These are phyloP conservation scores for Posidonia oceanica DNA, from an alignment of 116 monocot species.

Conservation along the genomic window DNA sequence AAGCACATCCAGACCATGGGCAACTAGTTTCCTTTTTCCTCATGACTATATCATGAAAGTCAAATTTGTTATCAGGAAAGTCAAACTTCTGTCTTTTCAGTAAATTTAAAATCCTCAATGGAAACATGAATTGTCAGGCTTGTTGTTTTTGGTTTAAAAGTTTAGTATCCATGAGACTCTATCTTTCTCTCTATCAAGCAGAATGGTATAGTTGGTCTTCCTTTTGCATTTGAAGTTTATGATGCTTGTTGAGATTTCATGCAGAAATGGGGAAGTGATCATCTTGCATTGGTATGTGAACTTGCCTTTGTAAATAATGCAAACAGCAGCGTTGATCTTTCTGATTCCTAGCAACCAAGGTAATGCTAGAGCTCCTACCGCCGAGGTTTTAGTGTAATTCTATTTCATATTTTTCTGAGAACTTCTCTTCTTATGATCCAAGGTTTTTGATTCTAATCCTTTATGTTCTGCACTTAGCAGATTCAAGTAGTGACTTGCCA, in stretches of 20 bases:
- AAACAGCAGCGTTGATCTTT: neutral
- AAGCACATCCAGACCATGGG: neutral
- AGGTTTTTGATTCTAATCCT: no score
- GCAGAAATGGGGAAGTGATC: conserved; percentile 72
- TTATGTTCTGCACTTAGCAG: no score
- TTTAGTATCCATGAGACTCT: no score
- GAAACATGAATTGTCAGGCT: no score
- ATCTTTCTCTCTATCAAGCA: no score
- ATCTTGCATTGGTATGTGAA: conserved; percentile 53
- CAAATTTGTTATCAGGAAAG: neutral
- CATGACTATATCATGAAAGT: neutral
- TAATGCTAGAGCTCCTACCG: no score
- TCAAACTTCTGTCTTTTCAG: neutral
- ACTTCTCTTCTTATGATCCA: no score
- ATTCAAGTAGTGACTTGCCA: no score
- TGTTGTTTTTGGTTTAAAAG: no score
- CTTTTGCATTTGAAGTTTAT: neutral
- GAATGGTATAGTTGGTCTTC: neutral
- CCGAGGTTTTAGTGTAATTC: no score
- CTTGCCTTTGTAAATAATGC: conserved; percentile 33
- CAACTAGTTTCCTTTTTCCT: neutral
- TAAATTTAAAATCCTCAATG: neutral
- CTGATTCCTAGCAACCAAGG: neutral
- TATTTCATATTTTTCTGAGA: no score
- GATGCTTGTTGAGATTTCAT: neutral